Base-by-base conservation (phyloP, 768 basidiomycete genomes). In the Amanita rubescens region DNA sequence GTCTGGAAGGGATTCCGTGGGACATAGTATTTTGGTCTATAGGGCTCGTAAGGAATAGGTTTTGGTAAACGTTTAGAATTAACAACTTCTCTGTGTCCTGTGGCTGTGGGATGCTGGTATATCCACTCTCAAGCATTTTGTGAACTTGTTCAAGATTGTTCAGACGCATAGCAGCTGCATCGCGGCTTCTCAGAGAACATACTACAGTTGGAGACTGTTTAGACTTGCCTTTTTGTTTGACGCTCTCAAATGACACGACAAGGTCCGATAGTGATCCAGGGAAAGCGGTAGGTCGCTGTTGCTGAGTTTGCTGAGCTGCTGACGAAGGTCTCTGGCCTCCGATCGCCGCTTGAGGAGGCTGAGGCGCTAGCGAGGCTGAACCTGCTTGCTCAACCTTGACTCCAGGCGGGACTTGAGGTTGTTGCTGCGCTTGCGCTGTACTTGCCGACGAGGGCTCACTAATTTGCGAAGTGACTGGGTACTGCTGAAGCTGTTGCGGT, bases 1-100 rank as follows among this genome's bases (percentile, higher is more conserved):
- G 94, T 92, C 63, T 78, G 84, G 73, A 82, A 90, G 10, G 94
- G 91, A 69, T 93, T 94, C 58, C 88, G 81, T 12, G 96, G 95
- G 22, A 93, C 85, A 64, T 98, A 98, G 68, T 98, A 97, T 63
- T 94, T 91, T 20, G 96, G 94, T 75, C 94, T 97, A 60, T 0
- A 37, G 57, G 59, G 47, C 41, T 27, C 20, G 19, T 60, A 20
- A 50, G n/a, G 27, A 58, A 20, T 44, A 15, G 35, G 20, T 51
- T 17, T 20, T 41, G 22, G 54, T 20, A 9, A 47, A 48, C 56
- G 44, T 48, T 49, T 5, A 37, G 11, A 8, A 39, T n/a, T 32
- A 46, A 60, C 69, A 20, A 94, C 94, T 93, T 94, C 67, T 97
- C 95, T 6, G 94, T 94, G 64, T 99, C 96, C 55, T 88, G 80